Conservation (phyloP, 208 protist genomes). For the Leishmania aethiopica region DNA sequence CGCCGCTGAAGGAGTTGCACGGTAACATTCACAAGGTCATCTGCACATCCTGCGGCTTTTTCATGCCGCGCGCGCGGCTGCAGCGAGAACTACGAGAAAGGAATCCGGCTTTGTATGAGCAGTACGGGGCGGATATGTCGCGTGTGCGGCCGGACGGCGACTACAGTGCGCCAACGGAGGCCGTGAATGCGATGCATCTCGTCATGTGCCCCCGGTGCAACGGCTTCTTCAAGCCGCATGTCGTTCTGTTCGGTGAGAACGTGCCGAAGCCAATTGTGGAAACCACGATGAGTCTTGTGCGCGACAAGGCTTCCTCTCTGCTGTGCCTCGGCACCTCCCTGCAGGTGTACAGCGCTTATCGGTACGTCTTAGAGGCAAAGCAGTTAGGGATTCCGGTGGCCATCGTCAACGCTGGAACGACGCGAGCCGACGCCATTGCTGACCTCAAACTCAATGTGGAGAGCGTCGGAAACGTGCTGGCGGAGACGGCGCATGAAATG, state of each 20-base stretch:
- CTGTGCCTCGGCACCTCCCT: slow-evolving; percentile 82
- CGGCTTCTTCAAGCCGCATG: slow-evolving; percentile 75
- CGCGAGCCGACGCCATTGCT: slow-evolving; percentile 60
- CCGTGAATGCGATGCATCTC: slow-evolving; percentile 56
- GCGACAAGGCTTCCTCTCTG: slow-evolving; percentile 38
- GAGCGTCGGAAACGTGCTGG: slow-evolving; percentile 43
- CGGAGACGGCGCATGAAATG: slow-evolving; percentile 32
- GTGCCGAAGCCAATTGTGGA: slow-evolving; percentile 43
- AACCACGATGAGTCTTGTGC: slow-evolving; percentile 31
- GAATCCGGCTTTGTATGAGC: slow-evolving; percentile 44
- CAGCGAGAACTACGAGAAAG: slow-evolving; percentile 43
- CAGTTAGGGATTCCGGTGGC: slow-evolving; percentile 56
- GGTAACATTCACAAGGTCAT: slow-evolving; percentile 76
- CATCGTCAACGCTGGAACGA: slow-evolving; percentile 68
- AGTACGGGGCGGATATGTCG: slow-evolving; percentile 31
- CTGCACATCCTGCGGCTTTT: slow-evolving; percentile 58
- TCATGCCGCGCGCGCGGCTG: slow-evolving; percentile 47
- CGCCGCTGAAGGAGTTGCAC: slow-evolving; percentile 64
- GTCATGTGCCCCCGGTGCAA: slow-evolving; percentile 60
- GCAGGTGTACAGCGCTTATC: slow-evolving; percentile 77
- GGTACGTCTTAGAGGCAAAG: slow-evolving; percentile 65
- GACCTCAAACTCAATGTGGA: slow-evolving; percentile 60
- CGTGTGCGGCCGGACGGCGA: slow-evolving; percentile 69
- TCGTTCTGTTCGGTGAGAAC: slow-evolving; percentile 88
- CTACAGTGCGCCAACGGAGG: slow-evolving; percentile 42